Evolutionary conservation across 495 filamentous ascomycete species (phyloP).

Genomic region (Tuber umbilicatum): DNA sequence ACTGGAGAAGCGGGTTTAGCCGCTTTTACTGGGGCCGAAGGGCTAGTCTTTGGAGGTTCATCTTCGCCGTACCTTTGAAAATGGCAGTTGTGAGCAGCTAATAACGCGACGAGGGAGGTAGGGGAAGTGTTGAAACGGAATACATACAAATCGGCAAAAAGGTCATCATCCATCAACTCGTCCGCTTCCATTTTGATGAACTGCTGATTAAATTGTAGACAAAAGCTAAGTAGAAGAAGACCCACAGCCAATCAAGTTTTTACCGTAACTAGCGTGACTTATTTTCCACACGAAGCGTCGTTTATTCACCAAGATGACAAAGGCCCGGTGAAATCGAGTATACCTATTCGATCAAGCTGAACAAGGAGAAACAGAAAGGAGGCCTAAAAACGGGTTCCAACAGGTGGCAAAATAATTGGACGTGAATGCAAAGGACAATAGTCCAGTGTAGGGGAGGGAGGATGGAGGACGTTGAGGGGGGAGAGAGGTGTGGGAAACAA

Average conservation of each 20-base stretch:
- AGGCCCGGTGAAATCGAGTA: background rate
- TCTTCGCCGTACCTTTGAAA: slow-evolving; percentile 76
- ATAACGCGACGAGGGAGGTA: slow-evolving; percentile 14
- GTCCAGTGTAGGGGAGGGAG: slow-evolving; percentile 9
- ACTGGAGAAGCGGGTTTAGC: slow-evolving; percentile 16
- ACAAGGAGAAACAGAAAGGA: background rate
- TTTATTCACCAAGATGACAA: slow-evolving; percentile 9
- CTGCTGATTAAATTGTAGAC: slow-evolving; percentile 1
- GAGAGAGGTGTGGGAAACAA: slow-evolving; percentile 15
- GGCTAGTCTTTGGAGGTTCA: slow-evolving; percentile 45
- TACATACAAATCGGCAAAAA: slow-evolving; percentile 94
- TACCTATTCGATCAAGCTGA: background rate
- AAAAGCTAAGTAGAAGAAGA: slow-evolving; percentile 5
- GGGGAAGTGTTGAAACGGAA: slow-evolving; percentile 10
- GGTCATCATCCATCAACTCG: slow-evolving; percentile 83
- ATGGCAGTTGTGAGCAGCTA: slow-evolving; percentile 23
- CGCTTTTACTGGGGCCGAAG: slow-evolving; percentile 12
- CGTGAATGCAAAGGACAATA: slow-evolving; percentile 5
- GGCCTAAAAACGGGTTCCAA: background rate
- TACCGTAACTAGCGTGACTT: background rate
- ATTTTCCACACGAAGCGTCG: slow-evolving; percentile 7
- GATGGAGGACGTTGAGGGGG: slow-evolving; percentile 11
- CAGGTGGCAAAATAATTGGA: background rate
- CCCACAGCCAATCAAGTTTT: background rate
- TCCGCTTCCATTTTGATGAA: slow-evolving; percentile 47